These are phyloP conservation scores for Leptographium galeiforme DNA, from an alignment of 2,329 filamentous ascomycete species.

Conservation along the genomic window DNA sequence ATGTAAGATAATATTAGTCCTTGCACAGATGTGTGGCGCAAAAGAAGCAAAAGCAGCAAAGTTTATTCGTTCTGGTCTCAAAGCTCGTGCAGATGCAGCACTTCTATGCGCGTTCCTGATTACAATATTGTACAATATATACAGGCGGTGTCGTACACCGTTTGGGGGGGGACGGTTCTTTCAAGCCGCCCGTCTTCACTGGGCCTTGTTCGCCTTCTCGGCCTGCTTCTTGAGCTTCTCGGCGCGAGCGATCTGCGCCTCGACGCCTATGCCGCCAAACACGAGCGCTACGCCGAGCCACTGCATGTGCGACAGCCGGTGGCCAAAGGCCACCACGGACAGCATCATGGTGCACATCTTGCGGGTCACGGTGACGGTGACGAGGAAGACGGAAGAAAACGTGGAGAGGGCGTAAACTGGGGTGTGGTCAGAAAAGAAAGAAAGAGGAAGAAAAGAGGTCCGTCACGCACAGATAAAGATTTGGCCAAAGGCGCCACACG, in stretches of 20 bases:
- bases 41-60: not conserved
- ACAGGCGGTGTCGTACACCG: not conserved
- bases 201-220: constrained; percentile 31
- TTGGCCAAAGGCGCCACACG: constrained; percentile 84
- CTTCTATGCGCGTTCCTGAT: too few species aligned
- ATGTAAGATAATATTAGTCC: not conserved
- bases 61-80: not conserved
- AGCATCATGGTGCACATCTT: constrained; percentile 99
- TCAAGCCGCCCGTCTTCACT: constrained; percentile 5
- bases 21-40: not conserved
- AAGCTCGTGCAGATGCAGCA: not conserved
- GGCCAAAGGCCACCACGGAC: constrained; percentile 88
- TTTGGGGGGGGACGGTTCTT: too few species aligned
- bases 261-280: constrained; percentile 88
- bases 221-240: constrained; percentile 75
- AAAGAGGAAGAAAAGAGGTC: not conserved
- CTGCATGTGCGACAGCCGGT: constrained; percentile 75
- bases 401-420: constrained; percentile 78
- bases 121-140: not conserved
- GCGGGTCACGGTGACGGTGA: constrained; percentile 91
- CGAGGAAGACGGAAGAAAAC: constrained; percentile 82
- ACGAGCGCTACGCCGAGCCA: constrained; percentile 87
- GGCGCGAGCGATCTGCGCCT: constrained; percentile 64
- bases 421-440: not conserved
- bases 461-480: constrained; percentile 80